A percentile compares a stretch with the other conserved stretches of the same genome.
Conservation (phyloP, 495 filamentous ascomycete species). For the Podospora conica region DNA sequence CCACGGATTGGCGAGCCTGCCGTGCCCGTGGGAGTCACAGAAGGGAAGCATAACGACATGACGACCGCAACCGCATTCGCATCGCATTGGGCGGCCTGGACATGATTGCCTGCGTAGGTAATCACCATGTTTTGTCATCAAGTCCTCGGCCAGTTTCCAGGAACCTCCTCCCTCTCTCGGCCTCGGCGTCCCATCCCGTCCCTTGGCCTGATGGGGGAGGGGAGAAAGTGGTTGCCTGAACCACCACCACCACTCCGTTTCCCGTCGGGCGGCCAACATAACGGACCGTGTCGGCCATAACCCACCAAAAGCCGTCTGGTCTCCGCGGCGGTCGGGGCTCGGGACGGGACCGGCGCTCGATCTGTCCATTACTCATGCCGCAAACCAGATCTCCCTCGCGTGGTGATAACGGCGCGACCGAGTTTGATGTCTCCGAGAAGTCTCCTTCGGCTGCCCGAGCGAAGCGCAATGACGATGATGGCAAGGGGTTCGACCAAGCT, state of each 20-base stretch:
- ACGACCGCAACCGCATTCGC: neutral
- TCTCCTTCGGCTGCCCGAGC: neutral
- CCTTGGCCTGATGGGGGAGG: neutral
- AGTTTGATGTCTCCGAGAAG: conserved; percentile 3
- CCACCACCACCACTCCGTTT: neutral
- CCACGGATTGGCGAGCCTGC: neutral
- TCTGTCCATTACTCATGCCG: conserved; percentile 1
- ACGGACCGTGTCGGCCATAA: neutral
- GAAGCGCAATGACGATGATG: neutral
- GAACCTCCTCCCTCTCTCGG: neutral
- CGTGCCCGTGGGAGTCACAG: neutral
- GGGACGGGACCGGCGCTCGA: neutral
- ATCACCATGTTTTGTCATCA: neutral
- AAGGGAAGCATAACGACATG: neutral
- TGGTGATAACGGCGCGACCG: neutral
- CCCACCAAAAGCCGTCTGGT: neutral
- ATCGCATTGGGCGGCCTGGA: neutral
- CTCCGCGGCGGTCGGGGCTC: neutral
- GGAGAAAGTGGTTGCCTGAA: neutral
- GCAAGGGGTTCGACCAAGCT: neutral
- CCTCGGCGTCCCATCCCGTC: neutral
- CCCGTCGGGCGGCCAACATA: neutral
- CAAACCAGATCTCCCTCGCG: neutral
- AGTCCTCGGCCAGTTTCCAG: neutral
- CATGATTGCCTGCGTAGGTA: neutral